Evolutionary conservation across 257 asterid species (phyloP), one percentile per base, ranked within the genome.

Genomic region (Plantago ovata): DNA sequence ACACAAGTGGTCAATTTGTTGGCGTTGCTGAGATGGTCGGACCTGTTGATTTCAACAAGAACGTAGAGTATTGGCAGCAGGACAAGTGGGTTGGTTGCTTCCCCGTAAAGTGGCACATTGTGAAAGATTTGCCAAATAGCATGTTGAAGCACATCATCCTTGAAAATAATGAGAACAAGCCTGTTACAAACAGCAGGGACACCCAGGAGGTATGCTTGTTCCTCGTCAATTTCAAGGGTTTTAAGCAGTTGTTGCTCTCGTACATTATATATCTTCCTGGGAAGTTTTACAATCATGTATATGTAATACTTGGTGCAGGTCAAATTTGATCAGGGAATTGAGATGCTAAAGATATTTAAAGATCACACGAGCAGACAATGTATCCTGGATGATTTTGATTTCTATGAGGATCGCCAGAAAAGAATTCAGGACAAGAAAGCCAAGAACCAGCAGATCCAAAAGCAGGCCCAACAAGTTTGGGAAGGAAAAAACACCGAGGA

Each of bases 41-140:
- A 0, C 73, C 78, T 10, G 92, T 87, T 64, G 92, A 87, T 71
- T 87, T 84, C 46, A 61, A 82, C 79, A 84, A 82, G 78, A 87
- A 60, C 23, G 77, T 82, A 6, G 92, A 82, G 66, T 87, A 82
- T 64, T 87, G 92, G 94, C 89, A 84, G 79, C 94, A 74, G 69
- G 94, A 87, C 84, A 87, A 80, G 76, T 87, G 94, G 96, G 75
- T 78, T 24, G 92, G 94, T 13, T 84, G 87, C 67, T 87, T 84
- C 75, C 87, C 92, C 13, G 92, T 87, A 1, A 82, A 83, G 83
- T 84, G 96, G 92, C 87, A 87, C 72, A 78, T 82, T 19, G 85
- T 87, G 52, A 87, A 87, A 73, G 96, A 87, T 77, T 78, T 87
- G 6, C 94, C 96, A 7, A 84, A 82, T 73, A 82, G 77, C 47